Conservation (phyloP, 805 yeast species). For the Barnettozyma salicaria region DNA sequence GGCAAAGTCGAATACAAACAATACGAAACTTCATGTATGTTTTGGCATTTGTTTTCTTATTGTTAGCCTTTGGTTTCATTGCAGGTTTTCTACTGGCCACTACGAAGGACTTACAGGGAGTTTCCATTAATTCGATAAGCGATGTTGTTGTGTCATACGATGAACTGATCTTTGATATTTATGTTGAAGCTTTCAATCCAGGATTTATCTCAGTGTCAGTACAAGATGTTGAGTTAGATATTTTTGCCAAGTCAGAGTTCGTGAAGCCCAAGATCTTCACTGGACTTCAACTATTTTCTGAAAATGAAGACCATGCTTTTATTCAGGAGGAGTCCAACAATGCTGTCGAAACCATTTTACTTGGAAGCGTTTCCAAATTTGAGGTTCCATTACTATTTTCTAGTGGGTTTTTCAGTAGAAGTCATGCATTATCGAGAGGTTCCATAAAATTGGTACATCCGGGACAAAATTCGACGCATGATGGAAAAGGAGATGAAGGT, state of each 20-base stretch:
- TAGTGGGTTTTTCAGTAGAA: slow-evolving; percentile 71
- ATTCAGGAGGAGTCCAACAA: background rate
- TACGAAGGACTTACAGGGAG: slow-evolving; percentile 71
- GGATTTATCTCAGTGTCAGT: slow-evolving; percentile 69
- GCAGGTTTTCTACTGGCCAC: slow-evolving; percentile 83
- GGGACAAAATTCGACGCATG: slow-evolving; percentile 37
- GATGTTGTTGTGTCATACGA: slow-evolving; percentile 77
- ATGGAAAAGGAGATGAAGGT: slow-evolving; percentile 14
- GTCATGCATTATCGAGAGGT: slow-evolving; percentile 52
- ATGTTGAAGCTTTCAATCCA: slow-evolving; percentile 78
- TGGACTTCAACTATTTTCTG: background rate
- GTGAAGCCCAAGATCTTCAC: slow-evolving; percentile 17
- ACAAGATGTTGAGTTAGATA: slow-evolving; percentile 65
- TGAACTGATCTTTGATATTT: slow-evolving; percentile 75
- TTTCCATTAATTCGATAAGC: slow-evolving; percentile 53
- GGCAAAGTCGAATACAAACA: slow-evolving; percentile 26
- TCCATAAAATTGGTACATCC: slow-evolving; percentile 71
- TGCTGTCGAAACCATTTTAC: slow-evolving; percentile 51
- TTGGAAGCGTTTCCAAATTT: slow-evolving; percentile 61
- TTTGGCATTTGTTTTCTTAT: slow-evolving; percentile 33
- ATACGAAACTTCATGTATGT: slow-evolving; percentile 32
- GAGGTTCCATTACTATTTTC: slow-evolving; percentile 71
- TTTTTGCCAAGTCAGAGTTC: slow-evolving; percentile 71
- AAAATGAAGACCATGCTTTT: slow-evolving; percentile 13
- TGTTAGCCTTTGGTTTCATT: slow-evolving; percentile 69